Conservation (phyloP, 306 rosid species). For the Prosopis cineraria region DNA sequence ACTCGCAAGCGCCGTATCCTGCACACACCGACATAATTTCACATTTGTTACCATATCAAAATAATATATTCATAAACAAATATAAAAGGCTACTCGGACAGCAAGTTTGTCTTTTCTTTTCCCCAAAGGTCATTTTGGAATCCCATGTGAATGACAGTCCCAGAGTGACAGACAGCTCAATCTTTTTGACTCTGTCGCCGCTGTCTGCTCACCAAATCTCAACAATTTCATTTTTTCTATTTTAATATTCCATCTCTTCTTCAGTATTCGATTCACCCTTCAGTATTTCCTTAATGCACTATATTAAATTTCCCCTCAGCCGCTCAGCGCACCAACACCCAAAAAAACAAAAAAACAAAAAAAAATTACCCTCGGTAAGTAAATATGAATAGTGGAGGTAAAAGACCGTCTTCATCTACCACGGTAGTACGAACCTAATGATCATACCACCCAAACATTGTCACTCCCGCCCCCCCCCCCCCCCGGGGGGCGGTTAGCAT, state of each 20-base stretch:
- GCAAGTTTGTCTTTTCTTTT: neutral
- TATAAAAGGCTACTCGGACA: no score
- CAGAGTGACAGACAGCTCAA: constrained; percentile 8
- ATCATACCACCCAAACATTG: neutral
- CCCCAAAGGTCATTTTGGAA: constrained; percentile 7
- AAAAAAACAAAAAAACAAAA: no score
- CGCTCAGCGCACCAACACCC: no score
- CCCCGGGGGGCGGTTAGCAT: no score
- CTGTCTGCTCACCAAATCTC: neutral
- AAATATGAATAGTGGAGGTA: no score
- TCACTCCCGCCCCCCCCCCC: neutral
- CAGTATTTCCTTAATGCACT: no score
- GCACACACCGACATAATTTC: constrained; percentile 29
- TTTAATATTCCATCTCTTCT: no score
- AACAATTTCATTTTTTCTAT: neutral
- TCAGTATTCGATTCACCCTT: no score
- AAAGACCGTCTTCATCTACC: constrained; percentile 12
- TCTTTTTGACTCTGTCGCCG: constrained; percentile 30
- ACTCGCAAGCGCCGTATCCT: constrained; percentile 85
- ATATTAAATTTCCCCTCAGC: no score
- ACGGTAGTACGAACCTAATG: constrained; percentile 5
- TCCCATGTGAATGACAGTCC: constrained; percentile 35
- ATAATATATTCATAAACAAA: no score
- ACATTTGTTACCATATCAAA: neutral
- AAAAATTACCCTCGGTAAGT: no score